These are phyloP conservation scores for Leucosporidium scottii DNA, from an alignment of 768 basidiomycete genomes.

Conservation along the genomic window DNA sequence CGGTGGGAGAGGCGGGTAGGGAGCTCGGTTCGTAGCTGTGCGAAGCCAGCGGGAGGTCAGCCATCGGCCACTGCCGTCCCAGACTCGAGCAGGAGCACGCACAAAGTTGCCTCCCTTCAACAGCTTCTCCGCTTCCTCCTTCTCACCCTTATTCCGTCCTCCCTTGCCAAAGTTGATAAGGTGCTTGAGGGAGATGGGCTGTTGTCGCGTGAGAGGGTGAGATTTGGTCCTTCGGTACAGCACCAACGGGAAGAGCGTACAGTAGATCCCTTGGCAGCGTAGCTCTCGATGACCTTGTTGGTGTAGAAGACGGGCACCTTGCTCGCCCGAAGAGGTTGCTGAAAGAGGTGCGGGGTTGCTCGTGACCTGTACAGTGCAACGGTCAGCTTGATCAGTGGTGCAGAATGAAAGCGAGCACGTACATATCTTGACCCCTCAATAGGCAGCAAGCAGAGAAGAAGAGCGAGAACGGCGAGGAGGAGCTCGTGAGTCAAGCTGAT, in stretches of 20 bases:
- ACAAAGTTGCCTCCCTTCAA: conserved; percentile 37
- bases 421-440: too few relatives aligned
- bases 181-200: conserved; percentile 34
- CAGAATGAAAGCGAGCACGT: too few relatives aligned
- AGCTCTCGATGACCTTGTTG: conserved; percentile 23
- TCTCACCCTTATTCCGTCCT: conserved; percentile 26
- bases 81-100: conserved; percentile 2
- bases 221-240: too few relatives aligned
- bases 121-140: conserved; percentile 33
- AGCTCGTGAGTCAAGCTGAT: too few relatives aligned
- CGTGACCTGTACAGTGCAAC: background rate
- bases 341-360: too few relatives aligned
- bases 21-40: conserved; percentile 67
- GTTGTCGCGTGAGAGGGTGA: background rate
- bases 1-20: conserved; percentile 83
- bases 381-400: too few relatives aligned
- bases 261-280: conserved; percentile 4
- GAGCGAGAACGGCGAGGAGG: too few relatives aligned
- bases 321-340: too few relatives aligned
- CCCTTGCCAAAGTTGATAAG: conserved; percentile 35
- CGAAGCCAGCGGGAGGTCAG: too few relatives aligned
- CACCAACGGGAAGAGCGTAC: background rate
- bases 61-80: background rate
- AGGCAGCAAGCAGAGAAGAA: background rate
- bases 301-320: conserved; percentile 24